Percentiles rank a stretch among this genome's conserved stretches.
phyloP scores from a whole-genome alignment of 1,139 yeast species.

The Diutina neorugosa region DNA sequence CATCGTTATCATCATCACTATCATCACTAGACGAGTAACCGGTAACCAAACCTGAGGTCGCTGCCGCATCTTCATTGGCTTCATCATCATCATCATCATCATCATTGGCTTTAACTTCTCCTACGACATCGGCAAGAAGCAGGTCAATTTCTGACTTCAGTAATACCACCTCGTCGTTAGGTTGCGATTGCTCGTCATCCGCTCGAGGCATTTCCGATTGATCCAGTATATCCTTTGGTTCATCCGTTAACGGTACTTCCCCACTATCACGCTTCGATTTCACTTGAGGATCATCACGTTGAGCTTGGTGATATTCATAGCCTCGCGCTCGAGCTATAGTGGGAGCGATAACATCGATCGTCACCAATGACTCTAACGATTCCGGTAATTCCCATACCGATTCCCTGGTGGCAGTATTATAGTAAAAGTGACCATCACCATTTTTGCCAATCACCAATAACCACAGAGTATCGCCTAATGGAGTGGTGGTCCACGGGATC shows the following conservation, averaged over 20 bases:
- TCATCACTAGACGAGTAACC: conserved; percentile 5
- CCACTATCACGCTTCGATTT: background rate
- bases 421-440: conserved; percentile 1
- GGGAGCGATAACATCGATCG: background rate
- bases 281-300: background rate
- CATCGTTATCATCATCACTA: background rate
- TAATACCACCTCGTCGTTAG: background rate
- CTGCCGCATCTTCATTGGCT: background rate
- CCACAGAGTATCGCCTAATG: background rate
- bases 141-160: background rate
- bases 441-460: background rate
- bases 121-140: background rate
- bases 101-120: background rate
- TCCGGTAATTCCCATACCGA: background rate
- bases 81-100: background rate
- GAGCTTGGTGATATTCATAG: background rate
- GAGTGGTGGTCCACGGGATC: background rate
- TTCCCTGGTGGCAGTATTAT: background rate
- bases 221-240: background rate
- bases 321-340: background rate
- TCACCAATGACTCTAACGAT: background rate
- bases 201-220: background rate
- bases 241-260: too few relatives aligned
- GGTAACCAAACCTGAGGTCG: background rate
- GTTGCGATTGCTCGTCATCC: background rate